These are phyloP conservation scores for Suillus cothurnatus DNA, from an alignment of 768 basidiomycete genomes.

Conservation along the genomic window DNA sequence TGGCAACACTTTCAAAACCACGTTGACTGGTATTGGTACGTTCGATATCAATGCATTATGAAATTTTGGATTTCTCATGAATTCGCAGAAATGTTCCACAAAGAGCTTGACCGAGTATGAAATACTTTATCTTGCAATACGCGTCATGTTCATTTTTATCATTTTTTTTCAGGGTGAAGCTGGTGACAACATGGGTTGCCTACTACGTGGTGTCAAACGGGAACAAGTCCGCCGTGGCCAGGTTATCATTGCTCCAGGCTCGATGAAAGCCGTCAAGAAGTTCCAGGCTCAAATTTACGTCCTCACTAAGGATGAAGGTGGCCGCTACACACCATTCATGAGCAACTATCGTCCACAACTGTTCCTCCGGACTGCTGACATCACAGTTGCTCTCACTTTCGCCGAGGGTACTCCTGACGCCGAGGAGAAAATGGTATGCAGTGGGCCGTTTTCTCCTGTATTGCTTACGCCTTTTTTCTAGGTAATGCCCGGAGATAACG, in stretches of 20 bases:
- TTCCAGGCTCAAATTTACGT: constrained; percentile 92
- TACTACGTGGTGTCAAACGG: constrained; percentile 95
- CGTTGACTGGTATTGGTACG: constrained; percentile 90
- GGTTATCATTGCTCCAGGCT: constrained; percentile 84
- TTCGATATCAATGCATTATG: constrained; percentile 7
- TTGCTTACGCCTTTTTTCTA: constrained; percentile 28
- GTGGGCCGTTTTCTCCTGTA: background rate
- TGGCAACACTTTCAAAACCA: constrained; percentile 83
- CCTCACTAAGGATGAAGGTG: constrained; percentile 47
- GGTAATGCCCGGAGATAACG: constrained; percentile 98
- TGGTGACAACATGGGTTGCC: constrained; percentile 98
- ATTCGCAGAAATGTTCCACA: constrained; percentile 95
- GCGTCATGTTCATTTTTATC: constrained; percentile 5
- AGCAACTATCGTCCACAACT: constrained; percentile 93
- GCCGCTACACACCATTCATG: constrained; percentile 92
- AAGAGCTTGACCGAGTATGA: constrained; percentile 92
- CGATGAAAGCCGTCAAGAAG: constrained; percentile 93
- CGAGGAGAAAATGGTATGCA: constrained; percentile 80
- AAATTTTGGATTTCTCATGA: background rate
- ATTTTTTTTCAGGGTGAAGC: constrained; percentile 72
- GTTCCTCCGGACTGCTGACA: constrained; percentile 94
- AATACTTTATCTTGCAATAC: background rate
- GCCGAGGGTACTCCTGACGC: constrained; percentile 82
- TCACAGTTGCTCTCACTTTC: constrained; percentile 84
- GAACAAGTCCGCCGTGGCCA: constrained; percentile 95